Evolutionary conservation across 805 yeast genomes (phyloP), one percentile per base, ranked within the genome.

Genomic region (Saccharomycopsis malanga): DNA sequence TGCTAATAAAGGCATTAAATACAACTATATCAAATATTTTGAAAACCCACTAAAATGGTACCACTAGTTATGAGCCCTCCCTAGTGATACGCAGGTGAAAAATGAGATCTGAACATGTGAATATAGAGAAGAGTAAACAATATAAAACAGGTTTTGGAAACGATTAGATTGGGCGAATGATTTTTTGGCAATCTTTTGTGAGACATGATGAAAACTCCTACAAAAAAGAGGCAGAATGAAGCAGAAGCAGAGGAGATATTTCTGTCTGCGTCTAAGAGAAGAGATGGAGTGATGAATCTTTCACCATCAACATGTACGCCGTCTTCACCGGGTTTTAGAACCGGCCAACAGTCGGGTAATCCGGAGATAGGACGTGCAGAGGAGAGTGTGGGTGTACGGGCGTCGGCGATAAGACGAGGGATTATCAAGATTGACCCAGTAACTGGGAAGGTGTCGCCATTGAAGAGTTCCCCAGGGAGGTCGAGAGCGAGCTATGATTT

Each of bases 401-500:
- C 42, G 5, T 46, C 50, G 4, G 44, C 76, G 1, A 58, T 60
- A 6, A 67, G 61, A 44, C 56, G 68, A 48, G 71, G 72, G 12
- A 48, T 59, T n/a, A 42, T 62, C 3, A 56, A 53, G 35, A 17
- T 53, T 2, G 52, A 50, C 15, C 40, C 36, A 4, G 34, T 22
- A 1, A 23, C 46, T n/a, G 36, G 35, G 10, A 20, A 34, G 29
- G 23, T 41, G 1, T 55, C 64, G 30, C 63, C 60, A 34, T 53
- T 52, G 4, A 64, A 47, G 47, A 63, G 69, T 2, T 73, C 74
- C 1, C 67, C 61, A 49, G 77, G 77, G 1, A 56, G 70, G 46
- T 70, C 68, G 42, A 79, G 76, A 2, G 57, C 74, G 64, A 65
- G 17, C 70, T 35, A 57, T 1, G 73, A 66, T 5, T 52, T 68